Evolutionary conservation across 2,329 filamentous ascomycete species (phyloP).

Genomic region (Colletotrichum echinochloae): DNA sequence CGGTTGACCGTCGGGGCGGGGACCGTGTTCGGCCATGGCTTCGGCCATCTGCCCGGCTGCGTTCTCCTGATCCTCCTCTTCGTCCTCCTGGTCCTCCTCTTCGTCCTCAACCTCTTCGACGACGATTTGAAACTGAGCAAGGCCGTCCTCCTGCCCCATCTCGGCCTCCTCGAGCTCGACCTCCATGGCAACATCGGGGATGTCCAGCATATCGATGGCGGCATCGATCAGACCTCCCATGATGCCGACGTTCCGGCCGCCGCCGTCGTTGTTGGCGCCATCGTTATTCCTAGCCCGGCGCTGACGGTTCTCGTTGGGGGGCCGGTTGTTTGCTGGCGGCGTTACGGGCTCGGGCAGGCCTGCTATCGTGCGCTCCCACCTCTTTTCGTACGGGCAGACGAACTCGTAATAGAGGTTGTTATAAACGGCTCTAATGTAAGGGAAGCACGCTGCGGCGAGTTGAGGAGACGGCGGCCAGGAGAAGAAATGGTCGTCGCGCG

Average conservation of each 20-base stretch:
- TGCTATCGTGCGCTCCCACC: constrained; percentile 61
- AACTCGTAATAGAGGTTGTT: constrained; percentile 60
- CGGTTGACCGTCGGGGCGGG: neutral
- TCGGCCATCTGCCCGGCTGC: neutral
- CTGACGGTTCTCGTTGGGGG: constrained; percentile 13
- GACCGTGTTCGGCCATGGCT: neutral
- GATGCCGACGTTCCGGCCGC: constrained; percentile 38
- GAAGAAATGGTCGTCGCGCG: constrained; percentile 58
- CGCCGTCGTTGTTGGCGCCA: constrained; percentile 30
- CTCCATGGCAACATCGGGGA: constrained; percentile 44
- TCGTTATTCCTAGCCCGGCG: constrained; percentile 30
- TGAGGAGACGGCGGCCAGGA: constrained; percentile 67
- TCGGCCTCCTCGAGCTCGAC: constrained; percentile 43
- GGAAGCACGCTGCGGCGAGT: constrained; percentile 60
- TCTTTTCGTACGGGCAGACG: constrained; percentile 60
- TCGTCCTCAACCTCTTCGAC: constrained; percentile 53
- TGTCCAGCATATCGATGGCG: constrained; percentile 42
- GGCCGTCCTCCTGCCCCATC: constrained; percentile 53
- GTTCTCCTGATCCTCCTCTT: neutral
- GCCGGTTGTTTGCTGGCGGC: constrained; percentile 20
- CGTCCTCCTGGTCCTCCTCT: constrained; percentile 43
- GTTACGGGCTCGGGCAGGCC: constrained; percentile 47
- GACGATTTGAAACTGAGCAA: constrained; percentile 14
- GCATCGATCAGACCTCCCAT: constrained; percentile 43
- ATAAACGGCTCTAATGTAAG: constrained; percentile 60